Conservation (phyloP, 2,329 filamentous ascomycete genomes). For the Aspergillus novoparasiticus region DNA sequence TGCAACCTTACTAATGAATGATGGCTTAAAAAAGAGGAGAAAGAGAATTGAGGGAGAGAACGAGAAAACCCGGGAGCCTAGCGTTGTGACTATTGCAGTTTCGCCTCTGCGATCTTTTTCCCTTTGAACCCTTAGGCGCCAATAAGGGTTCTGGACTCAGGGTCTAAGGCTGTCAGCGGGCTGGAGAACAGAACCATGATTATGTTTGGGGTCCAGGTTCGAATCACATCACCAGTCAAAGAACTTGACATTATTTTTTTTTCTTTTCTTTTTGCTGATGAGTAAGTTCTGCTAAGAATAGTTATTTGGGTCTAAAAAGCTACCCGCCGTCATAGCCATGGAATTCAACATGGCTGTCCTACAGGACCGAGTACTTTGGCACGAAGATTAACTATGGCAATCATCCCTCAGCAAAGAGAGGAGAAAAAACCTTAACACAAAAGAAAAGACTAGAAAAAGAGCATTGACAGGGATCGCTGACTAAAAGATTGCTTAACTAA, state of each 20-base stretch:
- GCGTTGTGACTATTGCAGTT: background rate
- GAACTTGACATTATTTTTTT: background rate
- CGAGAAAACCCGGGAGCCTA: background rate
- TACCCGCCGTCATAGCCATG: background rate
- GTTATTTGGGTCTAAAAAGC: background rate
- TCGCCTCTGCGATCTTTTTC: conserved; percentile 1
- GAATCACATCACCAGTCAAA: background rate
- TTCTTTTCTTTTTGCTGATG: background rate
- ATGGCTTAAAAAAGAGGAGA: background rate
- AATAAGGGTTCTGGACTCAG: conserved; percentile 1
- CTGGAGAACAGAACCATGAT: background rate
- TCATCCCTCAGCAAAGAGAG: background rate
- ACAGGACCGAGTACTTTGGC: background rate
- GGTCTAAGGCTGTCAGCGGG: background rate
- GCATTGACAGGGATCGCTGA: background rate
- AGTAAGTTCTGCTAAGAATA: background rate
- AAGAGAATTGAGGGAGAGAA: background rate
- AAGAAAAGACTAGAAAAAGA: background rate
- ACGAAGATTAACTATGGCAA: background rate
- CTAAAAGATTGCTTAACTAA: background rate
- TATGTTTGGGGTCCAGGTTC: background rate
- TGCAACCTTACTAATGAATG: background rate
- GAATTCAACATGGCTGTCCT: background rate
- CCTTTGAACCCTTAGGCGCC: background rate
- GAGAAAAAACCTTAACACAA: background rate